Conservation (phyloP, 1,139 yeast genomes). For the Yamadazyma aaseri region DNA sequence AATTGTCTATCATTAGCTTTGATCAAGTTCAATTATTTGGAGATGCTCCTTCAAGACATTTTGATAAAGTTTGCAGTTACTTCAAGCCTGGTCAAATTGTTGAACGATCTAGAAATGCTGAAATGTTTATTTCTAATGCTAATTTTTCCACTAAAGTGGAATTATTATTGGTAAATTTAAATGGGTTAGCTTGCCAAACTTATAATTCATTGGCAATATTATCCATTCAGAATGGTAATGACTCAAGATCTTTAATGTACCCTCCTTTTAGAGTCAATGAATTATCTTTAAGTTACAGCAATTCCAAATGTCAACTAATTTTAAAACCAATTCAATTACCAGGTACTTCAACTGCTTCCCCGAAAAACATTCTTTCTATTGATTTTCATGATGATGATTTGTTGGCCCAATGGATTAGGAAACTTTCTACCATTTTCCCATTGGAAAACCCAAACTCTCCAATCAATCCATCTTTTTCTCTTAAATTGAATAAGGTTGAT, state of each 20-base stretch:
- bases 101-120: slow-evolving; percentile 29
- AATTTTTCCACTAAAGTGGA: slow-evolving; percentile 20
- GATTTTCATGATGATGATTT: slow-evolving; percentile 20
- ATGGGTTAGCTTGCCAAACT: slow-evolving; percentile 17
- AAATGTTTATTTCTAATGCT: slow-evolving; percentile 19
- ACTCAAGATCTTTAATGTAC: slow-evolving; percentile 31
- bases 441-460: slow-evolving; percentile 27
- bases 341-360: slow-evolving; percentile 6
- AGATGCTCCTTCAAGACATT: slow-evolving; percentile 11
- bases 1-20: slow-evolving; percentile 35
- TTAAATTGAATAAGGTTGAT: slow-evolving; percentile 17
- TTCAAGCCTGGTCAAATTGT: slow-evolving; percentile 38
- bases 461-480: slow-evolving; percentile 20
- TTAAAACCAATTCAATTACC: slow-evolving; percentile 29
- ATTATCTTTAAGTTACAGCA: slow-evolving; percentile 16
- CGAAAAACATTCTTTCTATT: slow-evolving; percentile 13
- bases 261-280: slow-evolving; percentile 40
- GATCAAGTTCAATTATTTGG: slow-evolving; percentile 32
- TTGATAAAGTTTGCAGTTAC: slow-evolving; percentile 37
- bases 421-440: slow-evolving; percentile 32
- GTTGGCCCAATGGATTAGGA: slow-evolving; percentile 27
- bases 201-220: slow-evolving; percentile 44
- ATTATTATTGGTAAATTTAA: slow-evolving; percentile 31
- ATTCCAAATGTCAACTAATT: slow-evolving; percentile 20
- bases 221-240: slow-evolving; percentile 16